Conservation (phyloP, 257 asterid genomes). For the Mentha longifolia region DNA sequence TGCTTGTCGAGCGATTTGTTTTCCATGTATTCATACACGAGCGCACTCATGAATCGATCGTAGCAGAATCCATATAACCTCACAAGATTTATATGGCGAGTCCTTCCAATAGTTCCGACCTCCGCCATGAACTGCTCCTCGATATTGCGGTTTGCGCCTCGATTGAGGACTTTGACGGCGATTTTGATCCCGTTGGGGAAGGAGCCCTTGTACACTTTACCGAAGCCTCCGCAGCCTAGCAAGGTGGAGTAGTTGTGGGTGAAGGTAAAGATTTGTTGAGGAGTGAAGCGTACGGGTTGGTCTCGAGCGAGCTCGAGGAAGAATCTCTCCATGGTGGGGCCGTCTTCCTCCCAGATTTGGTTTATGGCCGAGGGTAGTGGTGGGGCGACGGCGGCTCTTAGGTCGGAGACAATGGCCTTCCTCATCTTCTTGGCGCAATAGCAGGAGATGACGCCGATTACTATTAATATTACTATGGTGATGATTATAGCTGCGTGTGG, state of each 20-base stretch:
- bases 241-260: slow-evolving; percentile 40
- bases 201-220: slow-evolving; percentile 37
- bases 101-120: slow-evolving; percentile 40
- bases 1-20: slow-evolving; percentile 43
- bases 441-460: slow-evolving; percentile 6
- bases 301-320: slow-evolving; percentile 38
- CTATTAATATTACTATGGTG: slow-evolving; percentile 17
- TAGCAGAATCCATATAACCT: slow-evolving; percentile 45
- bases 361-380: slow-evolving; percentile 16
- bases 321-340: slow-evolving; percentile 49
- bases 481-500: slow-evolving; percentile 11
- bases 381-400: slow-evolving; percentile 33
- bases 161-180: slow-evolving; percentile 46
- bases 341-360: slow-evolving; percentile 39
- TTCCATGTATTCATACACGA: slow-evolving; percentile 50
- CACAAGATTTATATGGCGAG: slow-evolving; percentile 43
- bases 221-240: slow-evolving; percentile 44
- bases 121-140: slow-evolving; percentile 54
- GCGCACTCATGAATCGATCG: slow-evolving; percentile 42
- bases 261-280: slow-evolving; percentile 39
- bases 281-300: slow-evolving; percentile 46
- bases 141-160: background rate
- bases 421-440: slow-evolving; percentile 30
- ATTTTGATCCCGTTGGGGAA: slow-evolving; percentile 41
- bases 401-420: slow-evolving; percentile 35